These are phyloP conservation scores for Rhipidocladum racemiflorum DNA, from an alignment of 176 grass and related monocot genomes.

Conservation along the genomic window DNA sequence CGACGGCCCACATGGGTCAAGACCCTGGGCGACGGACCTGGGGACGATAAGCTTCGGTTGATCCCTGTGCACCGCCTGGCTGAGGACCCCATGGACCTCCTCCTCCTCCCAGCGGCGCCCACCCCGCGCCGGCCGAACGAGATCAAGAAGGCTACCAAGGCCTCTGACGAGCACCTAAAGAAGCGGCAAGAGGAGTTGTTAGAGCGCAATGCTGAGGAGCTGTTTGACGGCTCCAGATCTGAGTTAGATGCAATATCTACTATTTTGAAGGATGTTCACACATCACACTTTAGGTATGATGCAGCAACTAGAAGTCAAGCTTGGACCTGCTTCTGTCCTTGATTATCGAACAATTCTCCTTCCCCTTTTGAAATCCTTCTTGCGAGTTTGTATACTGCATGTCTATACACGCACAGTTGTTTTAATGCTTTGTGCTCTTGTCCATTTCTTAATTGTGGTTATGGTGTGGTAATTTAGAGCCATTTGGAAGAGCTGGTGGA, in stretches of 20 bases:
- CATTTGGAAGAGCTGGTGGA: conserved; percentile 78
- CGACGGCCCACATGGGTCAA: conserved; percentile 86
- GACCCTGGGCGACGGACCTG: conserved; percentile 43
- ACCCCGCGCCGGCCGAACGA: conserved; percentile 68
- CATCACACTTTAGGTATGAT: conserved; percentile 54
- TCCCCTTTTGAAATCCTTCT: conserved; percentile 63
- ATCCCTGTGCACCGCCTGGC: conserved; percentile 56
- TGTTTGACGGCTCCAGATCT: conserved; percentile 39
- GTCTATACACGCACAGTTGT: neutral
- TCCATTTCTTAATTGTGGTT: conserved; percentile 40
- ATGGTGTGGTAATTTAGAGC: conserved; percentile 42
- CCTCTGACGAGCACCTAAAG: conserved; percentile 72
- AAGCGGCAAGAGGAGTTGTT: conserved; percentile 62
- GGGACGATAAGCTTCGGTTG: conserved; percentile 69
- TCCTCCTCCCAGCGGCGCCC: conserved; percentile 42
- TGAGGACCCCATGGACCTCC: conserved; percentile 71
- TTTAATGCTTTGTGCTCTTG: conserved; percentile 14
- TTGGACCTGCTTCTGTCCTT: conserved; percentile 56
- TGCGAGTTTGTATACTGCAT: conserved; percentile 59
- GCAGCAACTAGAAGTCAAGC: conserved; percentile 64
- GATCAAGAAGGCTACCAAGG: conserved; percentile 92
- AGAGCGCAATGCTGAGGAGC: conserved; percentile 44
- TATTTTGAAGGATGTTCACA: conserved; percentile 71
- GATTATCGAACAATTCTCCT: conserved; percentile 77
- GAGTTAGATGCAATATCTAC: conserved; percentile 64